These are phyloP conservation scores for Calonectria crousiana DNA, from an alignment of 2,329 filamentous ascomycete genomes.

Conservation along the genomic window DNA sequence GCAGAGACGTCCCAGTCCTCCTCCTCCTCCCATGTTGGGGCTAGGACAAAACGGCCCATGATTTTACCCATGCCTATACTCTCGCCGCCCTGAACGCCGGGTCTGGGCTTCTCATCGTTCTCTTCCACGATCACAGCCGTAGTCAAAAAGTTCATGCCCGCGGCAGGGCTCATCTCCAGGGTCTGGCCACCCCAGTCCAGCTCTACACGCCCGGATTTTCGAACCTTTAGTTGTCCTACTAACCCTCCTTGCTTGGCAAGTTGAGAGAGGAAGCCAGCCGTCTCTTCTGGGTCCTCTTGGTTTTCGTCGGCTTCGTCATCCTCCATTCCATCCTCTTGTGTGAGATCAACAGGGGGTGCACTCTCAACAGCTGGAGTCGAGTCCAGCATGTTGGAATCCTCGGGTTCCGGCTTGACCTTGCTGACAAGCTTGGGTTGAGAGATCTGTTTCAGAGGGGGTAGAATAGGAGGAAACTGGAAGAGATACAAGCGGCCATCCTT, in stretches of 20 bases:
- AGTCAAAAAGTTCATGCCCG: slow-evolving; percentile 68
- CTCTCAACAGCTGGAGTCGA: slow-evolving; percentile 40
- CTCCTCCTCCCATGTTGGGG: slow-evolving; percentile 69
- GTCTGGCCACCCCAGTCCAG: slow-evolving; percentile 72
- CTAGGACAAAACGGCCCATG: slow-evolving; percentile 71
- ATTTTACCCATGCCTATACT: slow-evolving; percentile 74
- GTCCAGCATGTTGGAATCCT: slow-evolving; percentile 53
- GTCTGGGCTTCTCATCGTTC: slow-evolving; percentile 63
- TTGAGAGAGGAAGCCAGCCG: slow-evolving; percentile 52
- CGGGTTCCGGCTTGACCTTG: slow-evolving; percentile 58
- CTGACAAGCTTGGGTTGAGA: slow-evolving; percentile 38
- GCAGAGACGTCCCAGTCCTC: slow-evolving; percentile 64
- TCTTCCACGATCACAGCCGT: slow-evolving; percentile 71
- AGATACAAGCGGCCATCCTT: slow-evolving; percentile 71
- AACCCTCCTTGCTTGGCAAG: slow-evolving; percentile 65
- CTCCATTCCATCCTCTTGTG: slow-evolving; percentile 45
- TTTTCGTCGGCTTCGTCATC: slow-evolving; percentile 13
- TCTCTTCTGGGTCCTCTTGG: slow-evolving; percentile 49
- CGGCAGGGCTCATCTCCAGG: slow-evolving; percentile 64
- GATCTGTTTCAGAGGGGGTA: slow-evolving; percentile 64
- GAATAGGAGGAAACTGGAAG: slow-evolving; percentile 73
- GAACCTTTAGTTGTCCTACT: slow-evolving; percentile 70
- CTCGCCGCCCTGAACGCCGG: slow-evolving; percentile 58
- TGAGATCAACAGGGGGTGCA: slow-evolving; percentile 57
- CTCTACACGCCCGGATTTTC: slow-evolving; percentile 72